phyloP scores from a whole-genome alignment of 495 filamentous ascomycete genomes.

The Penicillium paxilli region DNA sequence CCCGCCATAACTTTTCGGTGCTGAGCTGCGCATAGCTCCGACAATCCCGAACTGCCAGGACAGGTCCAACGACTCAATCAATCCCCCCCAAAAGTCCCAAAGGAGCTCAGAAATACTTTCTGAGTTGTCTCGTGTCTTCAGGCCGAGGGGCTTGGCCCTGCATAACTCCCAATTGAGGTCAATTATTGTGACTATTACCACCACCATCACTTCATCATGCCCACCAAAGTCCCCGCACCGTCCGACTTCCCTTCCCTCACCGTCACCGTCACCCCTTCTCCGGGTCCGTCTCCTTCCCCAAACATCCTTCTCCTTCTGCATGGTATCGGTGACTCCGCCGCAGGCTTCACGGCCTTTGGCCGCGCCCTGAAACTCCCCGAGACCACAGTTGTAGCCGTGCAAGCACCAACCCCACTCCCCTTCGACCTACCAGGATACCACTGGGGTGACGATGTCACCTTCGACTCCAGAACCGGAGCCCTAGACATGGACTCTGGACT shows the following conservation, averaged over 20 bases:
- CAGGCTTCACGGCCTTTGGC: slow-evolving; percentile 70
- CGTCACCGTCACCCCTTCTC: slow-evolving; percentile 44
- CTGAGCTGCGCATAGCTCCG: not conserved
- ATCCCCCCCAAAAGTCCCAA: no score
- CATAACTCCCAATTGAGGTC: not conserved
- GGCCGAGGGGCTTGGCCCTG: not conserved
- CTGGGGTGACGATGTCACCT: slow-evolving; percentile 87
- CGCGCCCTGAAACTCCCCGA: slow-evolving; percentile 75
- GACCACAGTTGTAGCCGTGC: slow-evolving; percentile 74
- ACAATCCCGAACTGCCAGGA: not conserved
- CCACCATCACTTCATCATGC: slow-evolving; percentile 27
- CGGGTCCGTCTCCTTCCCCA: slow-evolving; percentile 40
- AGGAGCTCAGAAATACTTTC: no score
- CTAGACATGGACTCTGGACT: slow-evolving; percentile 84
- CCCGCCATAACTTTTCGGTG: no score
- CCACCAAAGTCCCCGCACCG: slow-evolving; percentile 33
- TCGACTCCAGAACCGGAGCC: slow-evolving; percentile 60
- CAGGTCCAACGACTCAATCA: not conserved
- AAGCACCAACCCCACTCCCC: slow-evolving; percentile 71
- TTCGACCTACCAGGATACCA: slow-evolving; percentile 77
- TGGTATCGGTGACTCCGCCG: slow-evolving; percentile 78
- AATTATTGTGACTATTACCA: not conserved
- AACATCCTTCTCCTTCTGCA: slow-evolving; percentile 88
- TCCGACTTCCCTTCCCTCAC: slow-evolving; percentile 55
- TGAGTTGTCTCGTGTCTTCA: not conserved